Conservation (phyloP, 805 yeast genomes). For the Sugiyamaella marilandica region DNA sequence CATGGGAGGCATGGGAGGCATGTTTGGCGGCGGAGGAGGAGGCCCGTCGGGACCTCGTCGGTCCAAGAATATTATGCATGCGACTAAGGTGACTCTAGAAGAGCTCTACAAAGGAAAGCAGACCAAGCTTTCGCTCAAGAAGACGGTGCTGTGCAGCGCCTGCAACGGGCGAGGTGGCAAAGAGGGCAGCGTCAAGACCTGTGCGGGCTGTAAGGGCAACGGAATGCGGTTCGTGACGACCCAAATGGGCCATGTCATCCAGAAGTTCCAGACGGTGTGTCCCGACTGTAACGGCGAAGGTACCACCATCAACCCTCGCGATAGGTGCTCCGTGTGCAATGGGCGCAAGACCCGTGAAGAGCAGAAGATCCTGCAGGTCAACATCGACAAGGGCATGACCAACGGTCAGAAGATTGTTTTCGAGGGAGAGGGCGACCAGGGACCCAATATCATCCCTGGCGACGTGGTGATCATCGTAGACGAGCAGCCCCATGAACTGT, state of each 20-base stretch:
- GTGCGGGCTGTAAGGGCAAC: constrained; percentile 83
- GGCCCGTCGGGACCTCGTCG: constrained; percentile 76
- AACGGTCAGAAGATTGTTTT: constrained; percentile 88
- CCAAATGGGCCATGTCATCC: constrained; percentile 99
- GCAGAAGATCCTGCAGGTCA: constrained; percentile 90
- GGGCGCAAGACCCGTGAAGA: constrained; percentile 87
- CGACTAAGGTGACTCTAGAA: constrained; percentile 79
- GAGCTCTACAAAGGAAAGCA: constrained; percentile 92
- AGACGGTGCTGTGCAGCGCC: constrained; percentile 78
- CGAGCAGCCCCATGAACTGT: constrained; percentile 79
- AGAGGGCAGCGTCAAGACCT: constrained; percentile 79
- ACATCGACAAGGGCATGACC: constrained; percentile 95
- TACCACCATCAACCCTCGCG: constrained; percentile 78
- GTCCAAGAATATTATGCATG: constrained; percentile 89
- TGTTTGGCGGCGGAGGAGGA: constrained; percentile 47
- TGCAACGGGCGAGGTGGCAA: constrained; percentile 98
- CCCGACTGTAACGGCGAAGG: constrained; percentile 91
- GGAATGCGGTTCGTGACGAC: constrained; percentile 90
- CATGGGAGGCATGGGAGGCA: constrained; percentile 35
- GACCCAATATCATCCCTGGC: constrained; percentile 91
- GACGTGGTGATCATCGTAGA: constrained; percentile 90
- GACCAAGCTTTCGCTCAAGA: constrained; percentile 88
- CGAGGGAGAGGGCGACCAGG: constrained; percentile 96
- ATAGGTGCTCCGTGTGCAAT: constrained; percentile 78
- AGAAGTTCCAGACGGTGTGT: constrained; percentile 94